phyloP scores from a whole-genome alignment of 2,329 filamentous ascomycete genomes.

The Penicillium sp. region DNA sequence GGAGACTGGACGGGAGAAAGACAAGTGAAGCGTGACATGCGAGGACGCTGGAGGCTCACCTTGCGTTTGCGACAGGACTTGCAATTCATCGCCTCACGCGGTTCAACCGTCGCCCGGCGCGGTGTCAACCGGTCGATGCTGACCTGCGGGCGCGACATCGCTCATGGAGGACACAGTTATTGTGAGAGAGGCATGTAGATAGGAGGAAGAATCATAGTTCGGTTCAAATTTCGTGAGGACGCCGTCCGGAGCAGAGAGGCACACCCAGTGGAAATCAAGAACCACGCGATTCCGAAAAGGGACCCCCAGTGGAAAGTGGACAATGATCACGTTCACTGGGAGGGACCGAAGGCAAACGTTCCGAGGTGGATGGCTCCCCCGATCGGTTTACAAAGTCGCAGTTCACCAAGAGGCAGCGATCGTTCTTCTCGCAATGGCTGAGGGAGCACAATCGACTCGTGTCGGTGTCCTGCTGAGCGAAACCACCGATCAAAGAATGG shows the following conservation, averaged over 20 bases:
- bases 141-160: constrained; percentile 68
- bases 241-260: background rate
- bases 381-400: no score
- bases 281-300: background rate
- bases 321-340: no score
- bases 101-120: constrained; percentile 65
- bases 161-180: constrained; percentile 9
- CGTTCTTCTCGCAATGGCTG: no score
- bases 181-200: constrained; percentile 1
- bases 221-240: background rate
- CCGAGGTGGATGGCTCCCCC: no score
- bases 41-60: constrained; percentile 42
- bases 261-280: no score
- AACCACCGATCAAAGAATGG: no score
- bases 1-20: constrained; percentile 4
- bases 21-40: no score
- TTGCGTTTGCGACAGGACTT: constrained; percentile 90
- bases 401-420: no score
- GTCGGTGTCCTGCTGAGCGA: no score
- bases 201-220: background rate
- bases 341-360: no score
- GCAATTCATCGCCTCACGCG: constrained; percentile 89
- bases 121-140: constrained; percentile 73
- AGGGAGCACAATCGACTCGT: no score
- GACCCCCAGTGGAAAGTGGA: background rate